Evolutionary conservation across 2,329 filamentous ascomycete genomes (phyloP), one percentile per base, ranked within the genome.

Genomic region (Arthrobotrys iridis): DNA sequence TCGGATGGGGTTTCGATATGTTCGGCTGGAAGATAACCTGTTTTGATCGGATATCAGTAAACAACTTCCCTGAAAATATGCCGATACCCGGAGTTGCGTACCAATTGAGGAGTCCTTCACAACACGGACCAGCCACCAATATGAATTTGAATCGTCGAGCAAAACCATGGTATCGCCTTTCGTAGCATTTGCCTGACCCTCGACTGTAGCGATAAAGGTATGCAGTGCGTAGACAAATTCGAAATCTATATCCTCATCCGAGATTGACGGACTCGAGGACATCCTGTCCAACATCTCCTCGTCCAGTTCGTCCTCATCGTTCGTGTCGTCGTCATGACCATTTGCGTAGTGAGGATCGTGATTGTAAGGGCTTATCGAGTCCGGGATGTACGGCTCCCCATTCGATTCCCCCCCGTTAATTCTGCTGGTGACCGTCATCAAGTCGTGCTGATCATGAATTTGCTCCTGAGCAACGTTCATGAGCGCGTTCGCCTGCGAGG

Each of bases 161-260:
- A 99, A 86, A 63, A 98, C 94, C 95, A 99, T 99, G 11, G 94
- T 98, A 81, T 99, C 95, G 59, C 95, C 95, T 83, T 99, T 99
- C 33, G 93, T 96, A 72, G 95, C 95, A 85, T 98, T 99, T 77
- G 95, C 95, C 83, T 99, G 95, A 26, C 95, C 95, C 83, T 99
- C 95, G 55, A 99, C 95, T 0, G 95, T 98, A 26, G 95, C 95
- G 78, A 97, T 92, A 81, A 99, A 99, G 1, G 94, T 99, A 82
- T 98, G 95, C 71, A 99, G 86, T 26, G 95, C 95, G 84, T 99
- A 99, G 76, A 99, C 95, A 84, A 98, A 98, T 82, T 98, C 94
- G 85, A 99, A 98, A 86, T 99, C 95, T 83, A 99, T 99, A 81
- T 99, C 95, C 88, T 99, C 95, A 98, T 76, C 72, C 28, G 72